Percentiles rank a stretch among this genome's conserved stretches.
These are phyloP conservation scores for Salix arbutifolia DNA, from an alignment of 345 rosid species.

Conservation along the genomic window DNA sequence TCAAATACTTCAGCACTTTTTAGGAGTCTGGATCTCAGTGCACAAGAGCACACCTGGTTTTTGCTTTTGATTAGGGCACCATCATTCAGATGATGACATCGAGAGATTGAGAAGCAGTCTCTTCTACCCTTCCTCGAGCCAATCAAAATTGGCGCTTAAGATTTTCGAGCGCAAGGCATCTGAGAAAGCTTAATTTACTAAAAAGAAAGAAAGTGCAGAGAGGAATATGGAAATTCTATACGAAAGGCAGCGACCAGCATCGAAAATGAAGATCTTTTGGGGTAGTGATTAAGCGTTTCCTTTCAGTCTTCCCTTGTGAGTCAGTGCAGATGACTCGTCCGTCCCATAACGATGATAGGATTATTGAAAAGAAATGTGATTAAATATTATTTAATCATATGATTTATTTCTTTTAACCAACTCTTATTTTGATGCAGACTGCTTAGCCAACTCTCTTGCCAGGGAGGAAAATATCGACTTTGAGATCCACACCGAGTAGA, in stretches of 20 bases:
- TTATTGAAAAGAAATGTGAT: background rate
- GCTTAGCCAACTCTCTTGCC: background rate
- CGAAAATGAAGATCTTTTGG: background rate
- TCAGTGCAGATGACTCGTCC: background rate
- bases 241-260: background rate
- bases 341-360: too few species aligned
- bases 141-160: background rate
- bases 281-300: background rate
- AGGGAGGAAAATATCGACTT: background rate
- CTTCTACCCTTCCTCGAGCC: too few species aligned
- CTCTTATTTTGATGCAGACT: background rate
- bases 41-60: conserved; percentile 3
- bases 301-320: background rate
- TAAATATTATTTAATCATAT: background rate
- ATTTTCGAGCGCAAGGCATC: background rate
- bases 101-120: background rate
- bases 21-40: background rate
- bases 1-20: background rate
- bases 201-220: too few species aligned
- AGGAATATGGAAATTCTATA: background rate
- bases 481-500: background rate
- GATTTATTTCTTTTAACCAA: background rate
- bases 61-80: background rate
- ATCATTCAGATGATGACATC: conserved; percentile 9
- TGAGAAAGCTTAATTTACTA: background rate